Conservation (phyloP, 2,329 filamentous ascomycete genomes). For the Penicillium oxalicum region DNA sequence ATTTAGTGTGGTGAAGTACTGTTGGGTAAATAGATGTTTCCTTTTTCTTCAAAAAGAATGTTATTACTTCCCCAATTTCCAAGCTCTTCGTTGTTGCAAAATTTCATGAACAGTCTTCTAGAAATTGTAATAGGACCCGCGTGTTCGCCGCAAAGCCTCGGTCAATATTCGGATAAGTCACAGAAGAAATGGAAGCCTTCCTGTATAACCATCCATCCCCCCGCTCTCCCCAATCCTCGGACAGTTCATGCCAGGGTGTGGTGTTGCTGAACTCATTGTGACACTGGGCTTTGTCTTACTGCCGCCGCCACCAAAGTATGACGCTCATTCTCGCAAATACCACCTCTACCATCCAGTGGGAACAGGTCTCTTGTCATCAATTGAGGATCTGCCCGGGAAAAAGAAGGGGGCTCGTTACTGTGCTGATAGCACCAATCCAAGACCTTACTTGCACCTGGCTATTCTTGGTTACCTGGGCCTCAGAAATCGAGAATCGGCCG, state of each 20-base stretch:
- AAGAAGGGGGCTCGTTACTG: no score
- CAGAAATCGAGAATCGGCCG: slow-evolving; percentile 8
- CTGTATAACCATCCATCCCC: not conserved
- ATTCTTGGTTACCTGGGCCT: not conserved
- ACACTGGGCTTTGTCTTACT: slow-evolving; percentile 5
- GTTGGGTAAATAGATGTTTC: no score
- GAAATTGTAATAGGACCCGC: slow-evolving; percentile 17
- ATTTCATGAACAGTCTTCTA: slow-evolving; percentile 10
- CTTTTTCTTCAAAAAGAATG: no score
- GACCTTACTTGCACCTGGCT: not conserved
- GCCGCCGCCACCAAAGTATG: no score
- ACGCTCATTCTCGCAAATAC: not conserved
- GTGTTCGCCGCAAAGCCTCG: slow-evolving; percentile 2
- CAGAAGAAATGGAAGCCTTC: slow-evolving; percentile 17
- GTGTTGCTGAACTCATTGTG: slow-evolving; percentile 2
- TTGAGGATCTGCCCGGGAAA: no score
- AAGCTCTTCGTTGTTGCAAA: not conserved
- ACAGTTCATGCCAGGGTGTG: slow-evolving; percentile 1
- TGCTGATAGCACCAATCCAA: no score
- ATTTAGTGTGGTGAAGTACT: no score
- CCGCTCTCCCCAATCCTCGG: not conserved
- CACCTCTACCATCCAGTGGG: no score
- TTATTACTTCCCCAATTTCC: no score
- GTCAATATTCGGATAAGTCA: slow-evolving; percentile 9
- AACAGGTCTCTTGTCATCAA: no score